Base-by-base conservation (phyloP, 2,329 filamentous ascomycete species). In the Tolypocladium pustulatum region DNA sequence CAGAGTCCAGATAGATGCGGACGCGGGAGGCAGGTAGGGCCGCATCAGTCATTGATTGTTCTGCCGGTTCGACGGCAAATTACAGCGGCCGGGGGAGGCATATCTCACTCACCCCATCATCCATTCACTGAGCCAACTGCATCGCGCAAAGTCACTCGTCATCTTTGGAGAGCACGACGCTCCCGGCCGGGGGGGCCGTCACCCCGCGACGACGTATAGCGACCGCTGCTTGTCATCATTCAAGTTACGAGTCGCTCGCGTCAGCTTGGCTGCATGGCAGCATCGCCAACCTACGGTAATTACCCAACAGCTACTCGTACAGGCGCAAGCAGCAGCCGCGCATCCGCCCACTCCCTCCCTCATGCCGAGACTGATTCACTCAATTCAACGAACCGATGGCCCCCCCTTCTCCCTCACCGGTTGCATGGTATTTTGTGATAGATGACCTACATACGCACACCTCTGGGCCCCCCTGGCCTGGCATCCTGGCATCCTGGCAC, bases 391-490 rank as follows among this genome's bases (percentile, higher is more conserved):
- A 38, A 2, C 41, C 55, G 43, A 49, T 36, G 49, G 54, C 49
- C 36, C 55, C 37, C 10, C 40, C 55, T 57, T 53, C 54, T 52
- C 59, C 60, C 62, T 64, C 64, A 65, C 65, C 65, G 63, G 63
- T 65, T 57, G 59, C 54, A 58, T 63, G 61, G 66, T 68, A 55
- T 62, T 65, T 69, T 69, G 58, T 70, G 68, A 70, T 64, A 69
- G 64, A 66, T 70, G 67, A 70, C 62, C 46, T 13, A 12, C 43
- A 10, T 15, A 49, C 25, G 25, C 46, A 17, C 43, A 22, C 10
- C 46, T 25, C 49, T 25, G 30, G 9, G 13, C 37, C 5, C 37
- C 41, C 49, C 27, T n/a, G n/a, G 49, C 13, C 30, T 52, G 49
- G n/a, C 49, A n/a, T 52, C 49, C 27, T 52, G 49, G 49, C 49